These are phyloP conservation scores for Xanthoparmelia taractica DNA, from an alignment of 495 filamentous ascomycete species.

Conservation along the genomic window DNA sequence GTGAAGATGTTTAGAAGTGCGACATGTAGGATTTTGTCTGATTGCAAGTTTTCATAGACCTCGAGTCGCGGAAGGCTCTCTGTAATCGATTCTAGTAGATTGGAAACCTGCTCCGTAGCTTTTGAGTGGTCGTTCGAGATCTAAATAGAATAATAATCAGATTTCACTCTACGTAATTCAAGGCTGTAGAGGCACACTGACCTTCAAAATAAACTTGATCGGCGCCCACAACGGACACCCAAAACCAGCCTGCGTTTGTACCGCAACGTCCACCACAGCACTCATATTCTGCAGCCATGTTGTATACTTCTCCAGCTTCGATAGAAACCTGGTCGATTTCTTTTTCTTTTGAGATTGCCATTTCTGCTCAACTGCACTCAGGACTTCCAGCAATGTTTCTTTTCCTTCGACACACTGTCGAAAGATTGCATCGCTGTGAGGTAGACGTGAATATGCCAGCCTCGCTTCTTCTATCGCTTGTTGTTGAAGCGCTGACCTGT, in stretches of 20 bases:
- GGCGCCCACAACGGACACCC: background rate
- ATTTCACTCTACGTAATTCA: background rate
- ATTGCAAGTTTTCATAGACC: background rate
- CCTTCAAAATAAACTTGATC: background rate
- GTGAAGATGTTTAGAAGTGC: background rate
- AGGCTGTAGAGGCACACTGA: background rate
- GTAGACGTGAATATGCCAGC: background rate
- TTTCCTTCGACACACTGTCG: background rate
- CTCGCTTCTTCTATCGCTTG: background rate
- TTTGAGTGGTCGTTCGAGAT: background rate
- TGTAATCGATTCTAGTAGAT: background rate
- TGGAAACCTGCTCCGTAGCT: background rate
- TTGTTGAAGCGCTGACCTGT: background rate
- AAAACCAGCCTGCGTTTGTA: background rate
- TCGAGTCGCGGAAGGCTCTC: background rate
- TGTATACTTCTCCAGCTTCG: background rate
- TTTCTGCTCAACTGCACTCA: background rate
- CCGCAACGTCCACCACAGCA: background rate
- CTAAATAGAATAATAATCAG: background rate
- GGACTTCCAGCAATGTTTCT: background rate
- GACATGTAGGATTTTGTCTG: background rate
- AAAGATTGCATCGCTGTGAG: background rate
- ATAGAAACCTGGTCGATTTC: background rate
- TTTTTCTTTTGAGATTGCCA: background rate
- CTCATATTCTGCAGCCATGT: constrained; percentile 2